Evolutionary conservation across 441 rosid species (phyloP), one percentile per base, ranked within the genome.

Genomic region (Bocquillonia castaneifolia): DNA sequence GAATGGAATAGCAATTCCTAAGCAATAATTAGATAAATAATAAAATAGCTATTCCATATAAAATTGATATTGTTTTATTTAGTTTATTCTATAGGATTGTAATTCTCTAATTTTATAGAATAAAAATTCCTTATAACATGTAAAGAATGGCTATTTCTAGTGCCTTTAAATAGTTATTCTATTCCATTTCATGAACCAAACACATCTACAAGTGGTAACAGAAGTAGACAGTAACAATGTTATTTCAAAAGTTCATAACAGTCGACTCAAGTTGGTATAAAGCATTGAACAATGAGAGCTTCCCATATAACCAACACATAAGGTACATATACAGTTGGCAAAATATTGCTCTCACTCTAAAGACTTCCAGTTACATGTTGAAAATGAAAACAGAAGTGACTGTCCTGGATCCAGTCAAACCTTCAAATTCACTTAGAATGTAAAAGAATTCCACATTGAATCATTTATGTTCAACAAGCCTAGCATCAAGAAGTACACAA

Each of bases 251-350:
- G 52, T 13, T 18, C 26, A 15, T 26, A 56, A 40, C 52, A 6
- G 37, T 15, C 13, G 40, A 48, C 26, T 48, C 20, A 60, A 64
- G 18, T 67, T 48, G 34, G 66, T 74, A 51, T 10, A 59, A 36
- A 53, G 23, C 22, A 64, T 55, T 59, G 20, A 59, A 59, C 26
- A 48, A 50, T 10, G 4, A 20, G 22, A 59, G 45, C 10, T 0
- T 68, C n/a, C n/a, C 63, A 44, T 42, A 67, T 31, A 14, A 57
- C 1, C 20, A 28, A 42, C 31, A 63, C n/a, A 48, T 39, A 37
- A 39, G 23, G 36, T 37, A 28, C 56, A 18, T 29, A 15, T 10
- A 22, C 12, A 67, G 55, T 56, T 8, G 37, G 25, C 1, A 20
- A 47, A 36, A 31, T 34, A 50, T 26, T 15, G 18, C 64, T 29